Evolutionary conservation across 139 green algal genomes (phyloP), one percentile per base, ranked within the genome.

Genomic region (Tetraselmis chui): DNA sequence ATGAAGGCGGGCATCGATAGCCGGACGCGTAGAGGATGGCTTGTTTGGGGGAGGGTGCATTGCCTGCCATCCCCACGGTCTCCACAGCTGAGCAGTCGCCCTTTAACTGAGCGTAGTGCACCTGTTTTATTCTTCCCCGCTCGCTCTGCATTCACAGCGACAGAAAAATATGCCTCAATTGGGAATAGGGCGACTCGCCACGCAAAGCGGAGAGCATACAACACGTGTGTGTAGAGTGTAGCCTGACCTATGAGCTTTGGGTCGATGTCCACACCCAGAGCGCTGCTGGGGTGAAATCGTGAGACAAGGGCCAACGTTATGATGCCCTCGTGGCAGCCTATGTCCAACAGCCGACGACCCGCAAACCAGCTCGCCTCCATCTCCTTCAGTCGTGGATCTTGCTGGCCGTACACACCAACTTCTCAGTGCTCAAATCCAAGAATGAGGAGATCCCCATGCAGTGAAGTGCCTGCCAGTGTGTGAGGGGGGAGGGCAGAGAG

Each of bases 281-380:
- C 92, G 83, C 82, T 88, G 5, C 77, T 80, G 0, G 84, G 81
- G 58, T 83, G 81, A 80, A 92, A 95, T 1, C 78, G 79, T 0
- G 81, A 76, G 2, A 89, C 94, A 26, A 97, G 75, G 1, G 89
- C 89, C 74, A 98, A 86, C 1, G 93, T 97, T 23, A 98, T 80
- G n/a, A 95, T 75, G 27, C 95, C 95, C 83, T 95, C 94, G 83
- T 98, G 98, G 93, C 95, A 98, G 32, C 95, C 95, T 24, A 98
- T 87, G 85, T 98, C 95, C 75, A 97, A 76, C 82, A 93, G 89
- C 22, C 86, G 84, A 67, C 87, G 86, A 28, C 89, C 87, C 1
- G 82, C 45, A 77, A 98, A 97, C 93, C 94, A 98, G 1, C 81
- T 75, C 1, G 75, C 75, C 74, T 89, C 80, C 76, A 96, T 78